Evolutionary conservation across 148 eudicot genomes (phyloP), one percentile per base, ranked within the genome.

Genomic region (Rhododendron simsii): DNA sequence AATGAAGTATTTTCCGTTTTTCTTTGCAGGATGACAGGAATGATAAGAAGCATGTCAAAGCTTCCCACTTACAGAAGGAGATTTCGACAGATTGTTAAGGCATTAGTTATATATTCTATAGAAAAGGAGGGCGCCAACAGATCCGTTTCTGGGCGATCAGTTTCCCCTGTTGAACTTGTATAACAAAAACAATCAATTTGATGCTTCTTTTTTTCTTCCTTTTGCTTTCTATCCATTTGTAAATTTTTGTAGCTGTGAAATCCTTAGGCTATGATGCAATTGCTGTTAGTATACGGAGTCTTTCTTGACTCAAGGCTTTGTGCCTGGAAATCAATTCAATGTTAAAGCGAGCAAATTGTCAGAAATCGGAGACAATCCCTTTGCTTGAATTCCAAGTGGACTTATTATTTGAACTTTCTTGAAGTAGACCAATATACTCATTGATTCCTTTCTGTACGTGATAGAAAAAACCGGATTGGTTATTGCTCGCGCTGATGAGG

Each of bases 61-160:
- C 90, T 97, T 82, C 99, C 98, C n/a, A 96, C 98, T 30, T 93
- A 93, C 86, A 91, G 99, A 85, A 91, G 98, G 86, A 90, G 67
- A 89, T 95, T 83, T 86, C 91, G 93, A 9, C 93, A 92, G 23
- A 89, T 94, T 23, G 89, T 96, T 63, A 96, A 96, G 90, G 86
- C 87, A 14, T 89, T 96, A 84, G 59, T 92, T 6, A 37, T 90
- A 2, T 87, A 93, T 78, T 88, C 92, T 8, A 65, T 73, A 1
- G 95, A 87, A 3, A 90, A 89, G 81, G 94, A 92, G 23, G 95
- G 92, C 28, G 87, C 90, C 10, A 41, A 76, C 26, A 89, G 82
- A 88, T 89, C 83, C 6, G 92, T 80, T 50, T 51, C 41, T 28
- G 2, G 11, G 65, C 83, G 41, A 33, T 80, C 83, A 53, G 23